These are phyloP conservation scores for Boletus sp. DNA, from an alignment of 768 basidiomycete species.

Conservation along the genomic window DNA sequence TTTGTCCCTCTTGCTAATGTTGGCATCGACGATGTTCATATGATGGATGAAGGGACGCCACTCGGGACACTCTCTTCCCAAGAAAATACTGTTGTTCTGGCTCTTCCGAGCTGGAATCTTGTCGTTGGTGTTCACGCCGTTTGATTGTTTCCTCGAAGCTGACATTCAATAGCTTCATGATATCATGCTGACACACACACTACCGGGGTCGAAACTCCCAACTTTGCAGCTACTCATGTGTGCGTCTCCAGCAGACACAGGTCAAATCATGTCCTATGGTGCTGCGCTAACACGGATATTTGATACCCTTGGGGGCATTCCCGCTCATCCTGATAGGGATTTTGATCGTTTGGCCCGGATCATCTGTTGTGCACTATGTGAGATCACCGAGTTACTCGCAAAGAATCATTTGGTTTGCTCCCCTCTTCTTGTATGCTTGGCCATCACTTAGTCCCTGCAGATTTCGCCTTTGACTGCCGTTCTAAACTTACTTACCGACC, in stretches of 20 bases:
- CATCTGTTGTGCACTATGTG: constrained; percentile 37
- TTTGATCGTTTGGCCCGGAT: constrained; percentile 18
- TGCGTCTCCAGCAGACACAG: constrained; percentile 26
- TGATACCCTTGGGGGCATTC: constrained; percentile 26
- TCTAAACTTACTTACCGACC: constrained; percentile 47
- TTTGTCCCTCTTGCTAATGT: constrained; percentile 12
- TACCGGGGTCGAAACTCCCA: constrained; percentile 33
- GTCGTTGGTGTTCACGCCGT: constrained; percentile 42
- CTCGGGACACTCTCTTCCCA: constrained; percentile 20
- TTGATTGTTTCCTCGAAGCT: constrained; percentile 1
- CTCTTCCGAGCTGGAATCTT: constrained; percentile 48
- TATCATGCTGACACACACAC: constrained; percentile 57
- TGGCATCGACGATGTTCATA: constrained; percentile 35
- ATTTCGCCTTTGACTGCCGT: constrained; percentile 45
- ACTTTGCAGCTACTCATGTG: constrained; percentile 56
- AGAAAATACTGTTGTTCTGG: constrained; percentile 32
- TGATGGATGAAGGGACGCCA: constrained; percentile 27
- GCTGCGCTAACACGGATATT: constrained; percentile 39
- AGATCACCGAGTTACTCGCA: constrained; percentile 39
- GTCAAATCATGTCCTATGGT: constrained; percentile 36
- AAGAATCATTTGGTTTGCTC: constrained; percentile 40
- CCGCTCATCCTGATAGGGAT: constrained; percentile 16
- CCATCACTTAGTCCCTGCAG: constrained; percentile 32
- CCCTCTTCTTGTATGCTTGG: background rate
- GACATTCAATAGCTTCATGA: constrained; percentile 47